phyloP scores from a whole-genome alignment of 345 rosid genomes.

The Moricandia arvensis region DNA sequence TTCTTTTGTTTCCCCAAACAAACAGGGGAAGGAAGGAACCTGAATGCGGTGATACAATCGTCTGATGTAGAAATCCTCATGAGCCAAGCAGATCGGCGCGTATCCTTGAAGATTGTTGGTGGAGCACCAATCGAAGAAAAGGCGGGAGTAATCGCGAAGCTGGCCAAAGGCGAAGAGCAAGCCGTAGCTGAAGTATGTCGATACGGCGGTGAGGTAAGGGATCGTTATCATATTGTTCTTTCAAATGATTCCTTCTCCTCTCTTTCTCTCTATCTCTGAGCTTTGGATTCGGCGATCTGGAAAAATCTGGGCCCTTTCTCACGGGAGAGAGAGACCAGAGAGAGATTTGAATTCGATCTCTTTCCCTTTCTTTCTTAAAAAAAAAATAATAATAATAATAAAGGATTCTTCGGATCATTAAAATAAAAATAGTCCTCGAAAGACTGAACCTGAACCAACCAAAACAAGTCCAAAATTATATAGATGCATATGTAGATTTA shows the following conservation, averaged over 20 bases:
- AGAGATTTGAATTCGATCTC: constrained; percentile 31
- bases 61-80: constrained; percentile 85
- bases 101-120: constrained; percentile 76
- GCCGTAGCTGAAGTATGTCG: constrained; percentile 79
- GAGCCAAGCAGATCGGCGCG: constrained; percentile 89
- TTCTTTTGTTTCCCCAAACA: too few species aligned
- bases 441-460: too few species aligned
- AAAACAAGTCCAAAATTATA: too few species aligned
- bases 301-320: not conserved
- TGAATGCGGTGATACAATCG: constrained; percentile 87
- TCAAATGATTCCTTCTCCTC: not conserved
- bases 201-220: constrained; percentile 69
- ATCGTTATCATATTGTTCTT: constrained; percentile 48
- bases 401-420: not conserved
- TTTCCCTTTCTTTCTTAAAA: constrained; percentile 17
- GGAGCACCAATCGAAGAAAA: constrained; percentile 56
- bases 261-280: constrained; percentile 6
- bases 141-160: constrained; percentile 73
- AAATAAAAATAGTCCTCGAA: not conserved
- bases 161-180: constrained; percentile 78
- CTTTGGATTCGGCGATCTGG: constrained; percentile 23
- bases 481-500: too few species aligned
- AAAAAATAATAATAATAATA: not conserved
- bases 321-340: constrained; percentile 16
- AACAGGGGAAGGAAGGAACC: constrained; percentile 7